Conservation (phyloP, 2,329 filamentous ascomycete species). For the Pezizomycotina sp. region DNA sequence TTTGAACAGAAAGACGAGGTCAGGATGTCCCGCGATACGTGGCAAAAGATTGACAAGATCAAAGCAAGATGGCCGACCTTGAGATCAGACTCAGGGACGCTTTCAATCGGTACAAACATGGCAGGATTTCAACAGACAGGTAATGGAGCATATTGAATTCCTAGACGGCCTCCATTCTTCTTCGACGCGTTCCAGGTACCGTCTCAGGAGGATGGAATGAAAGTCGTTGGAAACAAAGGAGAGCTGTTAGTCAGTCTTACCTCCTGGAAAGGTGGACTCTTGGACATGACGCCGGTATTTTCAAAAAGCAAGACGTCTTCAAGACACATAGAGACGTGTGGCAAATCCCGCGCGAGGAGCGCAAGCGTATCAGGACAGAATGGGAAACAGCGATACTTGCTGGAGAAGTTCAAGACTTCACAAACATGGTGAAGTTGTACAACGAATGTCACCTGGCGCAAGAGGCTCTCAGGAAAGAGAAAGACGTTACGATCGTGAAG, state of each 20-base stretch:
- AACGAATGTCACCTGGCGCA: constrained; percentile 32
- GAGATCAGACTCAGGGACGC: background rate
- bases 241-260: constrained; percentile 32
- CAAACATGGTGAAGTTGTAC: constrained; percentile 30
- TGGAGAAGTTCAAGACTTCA: constrained; percentile 36
- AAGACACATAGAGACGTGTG: constrained; percentile 36
- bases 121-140: constrained; percentile 10
- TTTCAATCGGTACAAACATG: constrained; percentile 4
- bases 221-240: constrained; percentile 33
- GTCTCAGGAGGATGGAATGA: constrained; percentile 33
- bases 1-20: constrained; percentile 30
- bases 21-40: constrained; percentile 21
- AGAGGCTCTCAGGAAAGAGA: constrained; percentile 33
- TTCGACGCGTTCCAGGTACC: constrained; percentile 43
- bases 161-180: constrained; percentile 36
- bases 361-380: constrained; percentile 28
- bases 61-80: too few species aligned
- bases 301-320: too few species aligned
- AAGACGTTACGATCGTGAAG: constrained; percentile 33
- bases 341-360: constrained; percentile 32
- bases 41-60: constrained; percentile 5
- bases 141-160: constrained; percentile 39
- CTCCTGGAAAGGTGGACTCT: constrained; percentile 39
- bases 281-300: constrained; percentile 35
- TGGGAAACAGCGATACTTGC: constrained; percentile 36